phyloP scores from a whole-genome alignment of 805 yeast genomes.

The Trichomonascus vanleenenianus region DNA sequence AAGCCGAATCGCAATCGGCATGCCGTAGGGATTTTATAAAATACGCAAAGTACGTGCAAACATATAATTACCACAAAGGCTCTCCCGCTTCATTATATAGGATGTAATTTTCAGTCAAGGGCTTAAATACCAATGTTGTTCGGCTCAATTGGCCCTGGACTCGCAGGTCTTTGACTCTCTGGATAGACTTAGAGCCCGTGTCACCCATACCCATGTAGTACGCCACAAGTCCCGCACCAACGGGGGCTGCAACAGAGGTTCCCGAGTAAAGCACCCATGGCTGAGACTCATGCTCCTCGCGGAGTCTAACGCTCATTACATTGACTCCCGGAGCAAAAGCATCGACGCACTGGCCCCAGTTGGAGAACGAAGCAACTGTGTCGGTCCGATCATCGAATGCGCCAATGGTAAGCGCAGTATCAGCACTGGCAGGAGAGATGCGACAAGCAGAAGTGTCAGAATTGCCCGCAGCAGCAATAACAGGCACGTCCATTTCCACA shows the following conservation, averaged over 20 bases:
- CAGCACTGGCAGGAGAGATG: slow-evolving; percentile 81
- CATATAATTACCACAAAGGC: slow-evolving; percentile 17
- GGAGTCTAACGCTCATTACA: slow-evolving; percentile 45
- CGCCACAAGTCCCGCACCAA: slow-evolving; percentile 81
- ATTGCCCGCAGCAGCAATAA: slow-evolving; percentile 50
- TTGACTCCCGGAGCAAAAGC: slow-evolving; percentile 82
- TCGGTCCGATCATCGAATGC: slow-evolving; percentile 76
- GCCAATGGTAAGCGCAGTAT: slow-evolving; percentile 70
- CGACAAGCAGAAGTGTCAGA: slow-evolving; percentile 68
- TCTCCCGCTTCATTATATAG: slow-evolving; percentile 22
- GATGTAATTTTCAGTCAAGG: slow-evolving; percentile 21
- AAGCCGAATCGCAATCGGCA: no score
- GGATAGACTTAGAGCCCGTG: slow-evolving; percentile 15
- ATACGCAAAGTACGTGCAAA: no score
- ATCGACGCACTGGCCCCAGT: slow-evolving; percentile 90
- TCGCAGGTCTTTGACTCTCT: slow-evolving; percentile 14
- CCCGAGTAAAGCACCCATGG: slow-evolving; percentile 37
- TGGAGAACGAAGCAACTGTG: slow-evolving; percentile 68
- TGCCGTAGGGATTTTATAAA: no score
- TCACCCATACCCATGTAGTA: slow-evolving; percentile 44
- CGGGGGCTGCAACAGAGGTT: slow-evolving; percentile 96
- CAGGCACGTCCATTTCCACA: slow-evolving; percentile 20
- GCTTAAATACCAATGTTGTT: slow-evolving; percentile 17
- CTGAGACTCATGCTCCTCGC: slow-evolving; percentile 6
- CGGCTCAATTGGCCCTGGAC: slow-evolving; percentile 11